Evolutionary conservation across 2,329 filamentous ascomycete genomes (phyloP), one percentile per base, ranked within the genome.

Genomic region (Colletotrichum musicola): DNA sequence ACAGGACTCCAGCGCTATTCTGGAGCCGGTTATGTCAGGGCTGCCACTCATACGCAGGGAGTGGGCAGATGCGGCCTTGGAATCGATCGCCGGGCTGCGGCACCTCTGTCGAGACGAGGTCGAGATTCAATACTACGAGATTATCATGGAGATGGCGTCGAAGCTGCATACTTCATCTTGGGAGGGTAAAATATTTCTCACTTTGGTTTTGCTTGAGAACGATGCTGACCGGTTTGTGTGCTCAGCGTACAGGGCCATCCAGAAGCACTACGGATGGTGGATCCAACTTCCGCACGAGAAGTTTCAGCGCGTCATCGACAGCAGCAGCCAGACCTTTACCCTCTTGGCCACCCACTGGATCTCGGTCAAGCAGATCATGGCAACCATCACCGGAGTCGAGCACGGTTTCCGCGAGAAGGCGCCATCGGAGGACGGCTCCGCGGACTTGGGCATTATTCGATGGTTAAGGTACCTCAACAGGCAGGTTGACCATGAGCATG

Each of bases 271-370:
- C 73, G 80, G 75, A 4, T 89, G 86, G 86, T 88, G 86, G 86
- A 88, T 88, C 81, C 81, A 85, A 74, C 80, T 89, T 7, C 83
- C 85, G 9, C 86, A 88, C 71, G 79, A 81, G 42, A 78, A 81
- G 55, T 88, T 89, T 75, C 82, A 84, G 70, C 78, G 79, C 57
- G 75, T 89, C 60, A 80, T 88, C 71, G 82, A 87, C 73, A 77
- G 81, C 30, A 71, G 73, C 30, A 84, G 83, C 73, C 84, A 84
- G 73, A 81, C 81, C 16, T 81, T 83, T 65, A 63, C 84, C 47
- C 76, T 89, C 35, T 78, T 89, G 49, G 83, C 83, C 40, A 72
- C 85, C 58, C 86, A 89, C 76, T 88, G 86, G 85, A 82, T 88
- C 56, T 80, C 84, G 7, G 72, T 88, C 51, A 84, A 86, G 73